Percentiles rank a stretch among this genome's conserved stretches.
phyloP scores from a whole-genome alignment of 225 moss, liverwort and hornwort species.

The Asterella californica region DNA sequence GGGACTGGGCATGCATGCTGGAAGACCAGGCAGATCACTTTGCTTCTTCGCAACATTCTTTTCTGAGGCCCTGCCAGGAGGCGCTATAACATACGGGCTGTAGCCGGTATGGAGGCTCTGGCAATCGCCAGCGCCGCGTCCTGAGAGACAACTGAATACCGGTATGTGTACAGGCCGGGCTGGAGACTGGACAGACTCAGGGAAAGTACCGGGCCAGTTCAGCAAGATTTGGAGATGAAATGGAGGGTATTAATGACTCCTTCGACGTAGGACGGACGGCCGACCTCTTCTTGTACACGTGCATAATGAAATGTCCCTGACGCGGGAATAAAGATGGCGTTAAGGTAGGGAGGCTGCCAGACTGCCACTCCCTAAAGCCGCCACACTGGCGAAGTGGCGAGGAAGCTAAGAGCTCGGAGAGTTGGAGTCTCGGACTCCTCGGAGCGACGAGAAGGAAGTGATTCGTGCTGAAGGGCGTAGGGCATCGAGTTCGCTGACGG shows the following conservation, averaged over 20 bases:
- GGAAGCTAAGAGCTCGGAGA: not conserved
- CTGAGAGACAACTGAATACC: too few species aligned
- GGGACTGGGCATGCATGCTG: too few species aligned
- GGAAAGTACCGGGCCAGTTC: too few species aligned
- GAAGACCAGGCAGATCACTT: too few species aligned
- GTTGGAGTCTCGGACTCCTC: not conserved
- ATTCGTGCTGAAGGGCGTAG: not conserved
- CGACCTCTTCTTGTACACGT: conserved; percentile 5
- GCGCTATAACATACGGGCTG: too few species aligned
- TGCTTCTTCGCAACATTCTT: too few species aligned
- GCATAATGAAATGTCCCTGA: not conserved
- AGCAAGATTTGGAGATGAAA: not conserved
- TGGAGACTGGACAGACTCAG: too few species aligned
- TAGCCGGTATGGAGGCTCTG: too few species aligned
- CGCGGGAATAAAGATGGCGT: conserved; percentile 4
- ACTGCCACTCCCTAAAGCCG: not conserved
- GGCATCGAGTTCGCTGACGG: not conserved
- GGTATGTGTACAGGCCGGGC: too few species aligned
- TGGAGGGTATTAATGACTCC: not conserved
- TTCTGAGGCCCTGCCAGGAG: too few species aligned
- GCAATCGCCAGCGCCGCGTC: too few species aligned
- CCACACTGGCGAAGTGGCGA: not conserved
- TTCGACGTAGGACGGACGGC: not conserved
- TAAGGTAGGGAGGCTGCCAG: too few species aligned
- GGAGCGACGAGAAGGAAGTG: not conserved